Evolutionary conservation across 352 stramenopile genomes (phyloP).

Genomic region (Aphanomyces invadans): DNA sequence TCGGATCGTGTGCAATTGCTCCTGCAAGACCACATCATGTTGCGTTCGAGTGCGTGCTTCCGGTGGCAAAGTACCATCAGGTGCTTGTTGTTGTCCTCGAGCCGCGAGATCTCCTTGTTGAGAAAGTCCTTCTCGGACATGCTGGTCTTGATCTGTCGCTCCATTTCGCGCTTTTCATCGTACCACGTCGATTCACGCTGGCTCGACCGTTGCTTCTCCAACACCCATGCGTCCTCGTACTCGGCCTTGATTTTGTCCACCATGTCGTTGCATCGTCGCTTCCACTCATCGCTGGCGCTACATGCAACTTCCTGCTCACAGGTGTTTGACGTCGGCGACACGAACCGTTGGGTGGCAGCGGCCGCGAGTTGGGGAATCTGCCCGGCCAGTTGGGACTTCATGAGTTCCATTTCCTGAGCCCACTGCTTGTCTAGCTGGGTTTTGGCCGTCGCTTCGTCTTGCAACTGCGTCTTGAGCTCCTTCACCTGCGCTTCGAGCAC

Average conservation of each 20-base stretch:
- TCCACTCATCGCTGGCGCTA: constrained; percentile 24
- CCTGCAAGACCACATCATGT: too few relatives aligned
- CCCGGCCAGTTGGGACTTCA: constrained; percentile 39
- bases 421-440: constrained; percentile 33
- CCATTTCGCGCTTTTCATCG: constrained; percentile 30
- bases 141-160: constrained; percentile 38
- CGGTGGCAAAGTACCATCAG: constrained; percentile 26
- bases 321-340: background rate
- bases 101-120: constrained; percentile 38
- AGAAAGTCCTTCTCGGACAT: constrained; percentile 42
- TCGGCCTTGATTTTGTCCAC: constrained; percentile 22
- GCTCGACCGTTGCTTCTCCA: constrained; percentile 11
- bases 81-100: constrained; percentile 57
- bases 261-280: constrained; percentile 22
- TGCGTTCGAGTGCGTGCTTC: too few relatives aligned
- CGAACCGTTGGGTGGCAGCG: constrained; percentile 27
- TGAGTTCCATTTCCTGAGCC: constrained; percentile 32
- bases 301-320: background rate
- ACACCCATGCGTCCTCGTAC: constrained; percentile 19
- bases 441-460: constrained; percentile 31
- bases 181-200: constrained; percentile 21
- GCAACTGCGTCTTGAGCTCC: constrained; percentile 30
- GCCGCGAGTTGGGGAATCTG: constrained; percentile 46
- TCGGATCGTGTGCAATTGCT: constrained; percentile 50
- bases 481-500: constrained; percentile 15